phyloP scores from a whole-genome alignment of 208 protist species.

The Naegleria gruberi region DNA sequence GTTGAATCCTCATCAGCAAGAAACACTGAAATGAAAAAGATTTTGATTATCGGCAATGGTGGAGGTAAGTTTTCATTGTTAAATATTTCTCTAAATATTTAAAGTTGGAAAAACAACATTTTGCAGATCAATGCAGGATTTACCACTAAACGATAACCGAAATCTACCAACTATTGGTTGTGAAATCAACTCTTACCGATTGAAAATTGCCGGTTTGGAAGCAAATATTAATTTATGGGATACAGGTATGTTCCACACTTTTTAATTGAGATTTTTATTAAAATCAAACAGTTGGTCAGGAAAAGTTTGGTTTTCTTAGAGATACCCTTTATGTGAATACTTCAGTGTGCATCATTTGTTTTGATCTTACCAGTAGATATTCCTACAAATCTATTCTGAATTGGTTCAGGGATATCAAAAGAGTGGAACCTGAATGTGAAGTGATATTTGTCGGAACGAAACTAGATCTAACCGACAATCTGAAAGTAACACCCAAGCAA shows the following conservation, averaged over 20 bases:
- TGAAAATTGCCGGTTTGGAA: background rate
- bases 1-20: too few species aligned
- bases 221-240: background rate
- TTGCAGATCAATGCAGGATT: background rate
- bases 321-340: background rate
- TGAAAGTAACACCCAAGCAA: too few species aligned
- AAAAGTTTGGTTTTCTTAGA: background rate
- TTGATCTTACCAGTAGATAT: background rate
- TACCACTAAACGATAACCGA: background rate
- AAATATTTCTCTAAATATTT: too few species aligned
- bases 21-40: background rate
- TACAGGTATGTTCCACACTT: background rate
- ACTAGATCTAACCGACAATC: too few species aligned
- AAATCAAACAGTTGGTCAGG: background rate
- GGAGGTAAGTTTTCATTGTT: too few species aligned
- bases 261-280: too few species aligned
- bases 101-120: background rate
- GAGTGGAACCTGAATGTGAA: background rate
- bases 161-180: background rate
- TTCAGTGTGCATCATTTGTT: background rate
- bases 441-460: background rate
- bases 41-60: background rate
- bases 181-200: background rate
- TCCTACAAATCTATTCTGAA: background rate
- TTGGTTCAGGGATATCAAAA: background rate